phyloP scores from a whole-genome alignment of 1,139 yeast species.

The Yamadazyma atlantica region DNA sequence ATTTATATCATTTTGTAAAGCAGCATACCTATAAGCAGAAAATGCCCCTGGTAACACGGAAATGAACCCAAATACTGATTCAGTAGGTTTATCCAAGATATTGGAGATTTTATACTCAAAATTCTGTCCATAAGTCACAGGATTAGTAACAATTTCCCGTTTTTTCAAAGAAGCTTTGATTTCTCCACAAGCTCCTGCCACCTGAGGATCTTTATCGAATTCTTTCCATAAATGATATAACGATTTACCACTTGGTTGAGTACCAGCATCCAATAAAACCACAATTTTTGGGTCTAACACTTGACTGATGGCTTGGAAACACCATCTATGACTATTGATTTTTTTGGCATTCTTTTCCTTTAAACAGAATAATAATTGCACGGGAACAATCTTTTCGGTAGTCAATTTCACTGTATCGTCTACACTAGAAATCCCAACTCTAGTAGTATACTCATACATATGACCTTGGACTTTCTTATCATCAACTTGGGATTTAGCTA shows the following conservation, averaged over 20 bases:
- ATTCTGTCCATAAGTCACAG: constrained; percentile 48
- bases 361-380: constrained; percentile 46
- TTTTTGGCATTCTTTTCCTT: constrained; percentile 49
- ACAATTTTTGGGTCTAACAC: constrained; percentile 46
- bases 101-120: constrained; percentile 49
- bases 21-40: constrained; percentile 43
- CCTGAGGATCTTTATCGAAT: constrained; percentile 46
- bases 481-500: constrained; percentile 48
- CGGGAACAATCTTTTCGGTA: constrained; percentile 50
- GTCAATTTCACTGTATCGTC: constrained; percentile 49
- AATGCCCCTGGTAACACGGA: constrained; percentile 50
- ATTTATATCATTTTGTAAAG: constrained; percentile 42
- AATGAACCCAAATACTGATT: constrained; percentile 46
- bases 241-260: constrained; percentile 48
- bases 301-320: constrained; percentile 49
- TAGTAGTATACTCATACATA: constrained; percentile 48
- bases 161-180: constrained; percentile 44
- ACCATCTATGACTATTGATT: constrained; percentile 52
- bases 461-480: constrained; percentile 49
- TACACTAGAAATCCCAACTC: constrained; percentile 48
- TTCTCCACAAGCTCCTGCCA: constrained; percentile 54
- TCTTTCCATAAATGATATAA: constrained; percentile 51
- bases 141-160: constrained; percentile 44
- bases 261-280: constrained; percentile 47
- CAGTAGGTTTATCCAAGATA: constrained; percentile 48